Evolutionary conservation across 495 filamentous ascomycete genomes (phyloP), one percentile per base, ranked within the genome.

Genomic region (Hamigera avellanea): DNA sequence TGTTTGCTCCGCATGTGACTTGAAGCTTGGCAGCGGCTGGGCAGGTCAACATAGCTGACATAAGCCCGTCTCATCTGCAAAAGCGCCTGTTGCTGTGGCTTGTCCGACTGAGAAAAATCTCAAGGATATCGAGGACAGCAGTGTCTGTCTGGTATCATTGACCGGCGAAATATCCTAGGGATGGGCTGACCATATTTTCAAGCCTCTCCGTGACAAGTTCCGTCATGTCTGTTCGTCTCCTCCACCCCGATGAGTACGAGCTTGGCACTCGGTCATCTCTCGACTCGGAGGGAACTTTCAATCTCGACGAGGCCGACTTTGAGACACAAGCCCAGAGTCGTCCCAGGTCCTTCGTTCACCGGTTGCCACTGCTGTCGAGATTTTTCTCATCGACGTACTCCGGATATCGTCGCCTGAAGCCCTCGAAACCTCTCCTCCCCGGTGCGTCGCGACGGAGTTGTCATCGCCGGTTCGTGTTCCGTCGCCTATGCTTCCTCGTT

Each of bases 401-500:
- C 14, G 52, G 55, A n/a, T 64, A 64, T 34, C 52, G 49, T 41
- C 57, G 51, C 17, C 34, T 59, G 17, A 57, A 61, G 33, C 42
- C 49, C 8, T 45, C 53, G 15, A 40, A 53, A 37, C 54, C 57
- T 2, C 41, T 53, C 14, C 33, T 54, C 32, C 48, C 48, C 26
- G 26, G 40, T 14, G 48, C 53, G 3, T 35, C 42, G 14, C 52
- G 59, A 14, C 48, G 51, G 7, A 45, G 41, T 33, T 59, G 51
- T 39, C 34, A 44, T 19, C 56, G 54, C 25, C 54, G 52, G 23
- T 67, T 60, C 39, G 66, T 67, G 23, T 73, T 70, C 35, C 80
- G 71, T 33, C 81, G 73, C 42, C 69, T 73, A 46, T 85, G 74
- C 37, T 81, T 78, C 40, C 71, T 75, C 39, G 63, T 73, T 2